These are phyloP conservation scores for Elsinoe ampelina DNA, from an alignment of 2,329 filamentous ascomycete genomes.

Conservation along the genomic window DNA sequence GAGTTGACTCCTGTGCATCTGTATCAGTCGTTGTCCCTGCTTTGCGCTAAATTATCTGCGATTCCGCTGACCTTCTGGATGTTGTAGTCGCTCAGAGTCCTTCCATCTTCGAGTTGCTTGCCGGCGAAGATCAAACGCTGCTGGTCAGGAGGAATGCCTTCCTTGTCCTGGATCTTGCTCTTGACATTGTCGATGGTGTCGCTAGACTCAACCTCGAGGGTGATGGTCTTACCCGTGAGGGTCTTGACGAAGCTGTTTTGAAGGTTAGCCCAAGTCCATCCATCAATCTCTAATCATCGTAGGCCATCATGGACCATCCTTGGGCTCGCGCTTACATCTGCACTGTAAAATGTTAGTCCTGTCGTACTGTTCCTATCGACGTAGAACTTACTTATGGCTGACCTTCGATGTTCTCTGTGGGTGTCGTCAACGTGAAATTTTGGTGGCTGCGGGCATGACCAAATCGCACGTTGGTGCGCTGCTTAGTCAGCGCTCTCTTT, in stretches of 20 bases:
- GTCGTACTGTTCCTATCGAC: too few relatives aligned
- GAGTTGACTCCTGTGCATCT: slow-evolving; percentile 72
- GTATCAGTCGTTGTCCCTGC: not conserved
- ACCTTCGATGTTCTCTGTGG: not conserved
- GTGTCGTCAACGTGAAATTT: not conserved
- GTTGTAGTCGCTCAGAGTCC: slow-evolving; percentile 96
- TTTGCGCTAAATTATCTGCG: not conserved
- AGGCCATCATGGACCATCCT: too few relatives aligned
- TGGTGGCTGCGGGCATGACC: not conserved
- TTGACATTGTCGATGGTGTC: slow-evolving; percentile 99
- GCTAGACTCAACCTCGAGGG: slow-evolving; percentile 96
- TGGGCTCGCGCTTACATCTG: too few relatives aligned
- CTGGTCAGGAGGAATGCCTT: slow-evolving; percentile 95
- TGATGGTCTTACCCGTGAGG: slow-evolving; percentile 99
- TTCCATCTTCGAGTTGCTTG: slow-evolving; percentile 98
- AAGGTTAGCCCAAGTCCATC: too few relatives aligned
- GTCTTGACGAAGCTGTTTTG: slow-evolving; percentile 99
- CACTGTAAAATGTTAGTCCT: too few relatives aligned
- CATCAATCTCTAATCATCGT: too few relatives aligned
- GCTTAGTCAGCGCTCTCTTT: not conserved
- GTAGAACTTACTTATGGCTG: slow-evolving; percentile 11
- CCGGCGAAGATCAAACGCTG: slow-evolving; percentile 98
- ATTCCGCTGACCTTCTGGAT: slow-evolving; percentile 62
- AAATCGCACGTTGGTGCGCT: not conserved
- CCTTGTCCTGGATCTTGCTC: slow-evolving; percentile 99